A percentile compares a stretch with the other conserved stretches of the same genome.
These are phyloP conservation scores for Hyparrhenia diplandra DNA, from an alignment of 176 grass and related monocot genomes.

Conservation along the genomic window DNA sequence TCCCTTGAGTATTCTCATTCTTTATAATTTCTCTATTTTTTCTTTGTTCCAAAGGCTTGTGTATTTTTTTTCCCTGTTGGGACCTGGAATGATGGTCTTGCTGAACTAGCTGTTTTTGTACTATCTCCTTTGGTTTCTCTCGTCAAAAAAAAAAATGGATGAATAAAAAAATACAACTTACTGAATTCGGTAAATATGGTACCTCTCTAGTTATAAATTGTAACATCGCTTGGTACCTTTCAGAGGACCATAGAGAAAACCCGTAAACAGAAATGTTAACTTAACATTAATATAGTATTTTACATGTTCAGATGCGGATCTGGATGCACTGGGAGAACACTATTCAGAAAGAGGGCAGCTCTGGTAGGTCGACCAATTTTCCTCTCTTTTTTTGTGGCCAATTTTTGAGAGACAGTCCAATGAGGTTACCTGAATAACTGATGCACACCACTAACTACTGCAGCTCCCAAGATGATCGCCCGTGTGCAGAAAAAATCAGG, in stretches of 20 bases:
- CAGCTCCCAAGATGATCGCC: conserved; percentile 39
- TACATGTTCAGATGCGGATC: conserved; percentile 41
- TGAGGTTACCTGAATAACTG: neutral
- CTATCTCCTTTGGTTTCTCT: no score
- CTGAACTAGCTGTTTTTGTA: no score
- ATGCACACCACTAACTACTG: neutral
- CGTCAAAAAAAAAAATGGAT: no score
- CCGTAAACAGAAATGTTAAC: neutral
- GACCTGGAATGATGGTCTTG: no score
- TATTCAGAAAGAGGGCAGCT: conserved; percentile 31
- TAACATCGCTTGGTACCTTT: neutral
- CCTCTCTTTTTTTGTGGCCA: neutral
- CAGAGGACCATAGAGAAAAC: neutral
- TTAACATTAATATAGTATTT: neutral
- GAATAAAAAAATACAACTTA: no score
- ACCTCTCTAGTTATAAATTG: neutral
- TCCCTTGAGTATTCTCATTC: no score
- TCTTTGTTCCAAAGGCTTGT: no score
- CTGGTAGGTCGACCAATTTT: conserved; percentile 4
- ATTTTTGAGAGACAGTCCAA: neutral
- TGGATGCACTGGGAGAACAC: conserved; percentile 63
- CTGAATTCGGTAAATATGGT: neutral
- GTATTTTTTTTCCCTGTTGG: no score
- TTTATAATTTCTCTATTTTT: no score
- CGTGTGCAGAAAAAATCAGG: conserved; percentile 27